Evolutionary conservation across 768 basidiomycete genomes (phyloP).

Genomic region (Cystobasidium tubakii): DNA sequence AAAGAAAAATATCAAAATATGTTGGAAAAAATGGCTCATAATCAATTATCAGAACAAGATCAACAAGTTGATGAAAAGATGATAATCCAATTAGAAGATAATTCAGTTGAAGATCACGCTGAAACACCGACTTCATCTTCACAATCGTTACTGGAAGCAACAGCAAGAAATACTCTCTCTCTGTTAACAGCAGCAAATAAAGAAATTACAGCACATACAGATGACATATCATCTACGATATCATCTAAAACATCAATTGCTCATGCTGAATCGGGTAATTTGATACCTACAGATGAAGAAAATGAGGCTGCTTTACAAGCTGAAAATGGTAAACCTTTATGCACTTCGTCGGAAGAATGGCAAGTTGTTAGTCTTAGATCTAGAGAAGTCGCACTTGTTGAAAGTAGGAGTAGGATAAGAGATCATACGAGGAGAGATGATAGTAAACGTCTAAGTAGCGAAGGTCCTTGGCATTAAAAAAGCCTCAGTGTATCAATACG

Average conservation of each 20-base stretch:
- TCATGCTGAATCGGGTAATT: not conserved
- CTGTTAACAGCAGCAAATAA: not conserved
- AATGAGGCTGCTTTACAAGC: not conserved
- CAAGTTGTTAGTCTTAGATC: constrained; percentile 14
- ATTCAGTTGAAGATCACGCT: too few species aligned
- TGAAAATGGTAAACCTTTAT: constrained; percentile 1
- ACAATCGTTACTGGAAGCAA: not conserved
- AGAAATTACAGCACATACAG: not conserved
- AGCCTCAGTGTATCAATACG: too few species aligned
- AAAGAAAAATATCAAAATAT: not conserved
- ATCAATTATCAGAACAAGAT: not conserved
- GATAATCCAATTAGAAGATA: not conserved
- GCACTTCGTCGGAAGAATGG: constrained; percentile 23
- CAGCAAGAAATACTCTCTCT: not conserved
- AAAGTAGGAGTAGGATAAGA: constrained; percentile 5
- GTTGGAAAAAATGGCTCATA: not conserved
- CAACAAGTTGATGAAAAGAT: not conserved
- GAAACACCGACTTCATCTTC: not conserved
- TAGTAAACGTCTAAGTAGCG: constrained; percentile 16
- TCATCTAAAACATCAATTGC: not conserved
- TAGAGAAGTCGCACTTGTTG: not conserved
- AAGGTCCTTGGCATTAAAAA: constrained; percentile 23
- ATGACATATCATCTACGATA: not conserved
- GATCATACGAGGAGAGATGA: not conserved
- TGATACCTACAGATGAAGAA: not conserved